Evolutionary conservation across 2,329 filamentous ascomycete genomes (phyloP), one percentile per base, ranked within the genome.

Genomic region (Aspergillus terreus): DNA sequence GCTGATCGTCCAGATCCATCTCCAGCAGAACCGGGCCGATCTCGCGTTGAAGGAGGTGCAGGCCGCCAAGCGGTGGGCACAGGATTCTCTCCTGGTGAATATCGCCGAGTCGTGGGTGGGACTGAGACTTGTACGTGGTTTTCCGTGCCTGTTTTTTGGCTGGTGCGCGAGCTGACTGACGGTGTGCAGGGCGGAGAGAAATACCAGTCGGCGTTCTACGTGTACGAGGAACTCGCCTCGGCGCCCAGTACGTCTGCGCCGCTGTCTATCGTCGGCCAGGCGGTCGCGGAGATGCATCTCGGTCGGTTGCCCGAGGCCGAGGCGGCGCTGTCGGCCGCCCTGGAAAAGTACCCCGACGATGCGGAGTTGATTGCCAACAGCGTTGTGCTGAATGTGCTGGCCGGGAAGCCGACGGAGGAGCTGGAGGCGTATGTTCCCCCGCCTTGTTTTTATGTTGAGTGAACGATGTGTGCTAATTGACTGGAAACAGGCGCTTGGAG

Each of bases 121-220:
- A 25, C 73, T 97, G 71, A 82, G 94, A 71, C 78, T 92, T 72
- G 90, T 94, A 81, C 56, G 81, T 54, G n/a, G 4, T 56, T 10
- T 47, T 17, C 17, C 4, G 21, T 4, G 21, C 6, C 2, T 23
- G 21, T 23, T 2, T 17, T 17, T 17, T 17, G 17, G 2, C 17
- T 17, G 17, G 17, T 17, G 17, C 17, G 17, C 2, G 17, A 17
- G 17, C 17, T 17, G 17, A 19, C 19, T 19, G 25, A 17, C 21
- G 36, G 17, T 38, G 15, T 35, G 1, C 23, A 95, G 87, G 92
- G 92, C 66, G 92, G 92, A 60, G 91, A 96, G 62, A 94, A 90
- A 71, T 97, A 97, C 74, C 94, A 97, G 67, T 89, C 94, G 67
- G 87, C 92, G 15, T 97, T 95, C 74, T 97, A 99, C 78, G 92